Percentiles rank a stretch among this genome's conserved stretches.
phyloP scores from a whole-genome alignment of 169 alveolate genomes.

The Plasmodium blacklocki region DNA sequence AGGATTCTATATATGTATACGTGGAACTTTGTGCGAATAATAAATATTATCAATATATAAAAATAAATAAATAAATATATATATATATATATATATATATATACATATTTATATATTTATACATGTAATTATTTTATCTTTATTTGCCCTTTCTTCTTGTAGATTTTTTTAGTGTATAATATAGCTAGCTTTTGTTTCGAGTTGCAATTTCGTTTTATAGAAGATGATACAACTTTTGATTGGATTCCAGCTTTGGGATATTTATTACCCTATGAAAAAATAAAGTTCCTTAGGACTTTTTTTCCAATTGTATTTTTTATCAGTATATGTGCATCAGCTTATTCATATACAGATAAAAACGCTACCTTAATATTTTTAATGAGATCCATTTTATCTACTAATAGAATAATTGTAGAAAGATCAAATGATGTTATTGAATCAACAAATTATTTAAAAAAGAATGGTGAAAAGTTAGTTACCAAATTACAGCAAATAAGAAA shows the following conservation, averaged over 20 bases:
- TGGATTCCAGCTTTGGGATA: constrained; percentile 72
- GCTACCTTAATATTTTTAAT: constrained; percentile 60
- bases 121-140: background rate
- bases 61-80: background rate
- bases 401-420: constrained; percentile 66
- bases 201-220: constrained; percentile 71
- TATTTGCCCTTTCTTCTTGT: background rate
- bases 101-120: background rate
- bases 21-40: background rate
- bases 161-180: constrained; percentile 72
- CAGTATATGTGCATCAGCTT: constrained; percentile 62
- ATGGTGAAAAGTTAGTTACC: constrained; percentile 42
- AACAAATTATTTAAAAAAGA: constrained; percentile 60
- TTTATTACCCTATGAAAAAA: constrained; percentile 69
- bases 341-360: constrained; percentile 64
- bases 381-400: constrained; percentile 70
- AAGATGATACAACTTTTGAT: constrained; percentile 75
- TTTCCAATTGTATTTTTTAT: constrained; percentile 69
- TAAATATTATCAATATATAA: background rate
- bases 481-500: constrained; percentile 69
- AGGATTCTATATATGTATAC: background rate
- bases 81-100: background rate
- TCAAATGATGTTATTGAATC: constrained; percentile 61
- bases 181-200: constrained; percentile 75
- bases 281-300: constrained; percentile 53